Percentiles rank a stretch among this genome's conserved stretches.
Evolutionary conservation across 1,139 yeast species (phyloP).

Genomic region (Zygosaccharomyces pseudobailii): DNA sequence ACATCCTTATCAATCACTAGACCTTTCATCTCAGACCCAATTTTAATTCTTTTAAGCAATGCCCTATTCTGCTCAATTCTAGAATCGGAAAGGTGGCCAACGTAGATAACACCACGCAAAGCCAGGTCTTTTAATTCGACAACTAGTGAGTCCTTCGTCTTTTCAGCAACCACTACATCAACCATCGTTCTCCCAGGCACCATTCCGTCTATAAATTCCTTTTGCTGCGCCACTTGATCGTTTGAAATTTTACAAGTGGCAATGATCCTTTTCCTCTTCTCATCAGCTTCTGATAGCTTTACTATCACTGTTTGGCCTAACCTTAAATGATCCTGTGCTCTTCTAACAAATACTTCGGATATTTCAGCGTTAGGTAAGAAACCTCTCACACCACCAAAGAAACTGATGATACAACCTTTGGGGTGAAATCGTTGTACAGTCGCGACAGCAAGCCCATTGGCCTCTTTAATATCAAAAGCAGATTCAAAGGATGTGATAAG

Average conservation of each 20-base stretch:
- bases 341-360: slow-evolving; percentile 77
- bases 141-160: slow-evolving; percentile 64
- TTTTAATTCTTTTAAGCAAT: slow-evolving; percentile 48
- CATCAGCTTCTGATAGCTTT: slow-evolving; percentile 55
- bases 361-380: slow-evolving; percentile 84
- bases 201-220: slow-evolving; percentile 45
- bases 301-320: slow-evolving; percentile 83
- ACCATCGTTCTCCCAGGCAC: slow-evolving; percentile 61
- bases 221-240: slow-evolving; percentile 48
- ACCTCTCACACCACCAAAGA: slow-evolving; percentile 74
- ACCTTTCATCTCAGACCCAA: slow-evolving; percentile 57
- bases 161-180: slow-evolving; percentile 64
- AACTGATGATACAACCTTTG: slow-evolving; percentile 76
- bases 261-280: slow-evolving; percentile 50
- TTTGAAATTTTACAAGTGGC: slow-evolving; percentile 72
- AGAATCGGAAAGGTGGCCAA: slow-evolving; percentile 74
- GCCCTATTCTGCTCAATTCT: slow-evolving; percentile 70
- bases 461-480: slow-evolving; percentile 35
- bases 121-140: slow-evolving; percentile 55
- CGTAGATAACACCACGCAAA: slow-evolving; percentile 65
- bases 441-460: slow-evolving; percentile 66
- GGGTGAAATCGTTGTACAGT: slow-evolving; percentile 69
- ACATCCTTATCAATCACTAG: slow-evolving; percentile 66
- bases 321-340: slow-evolving; percentile 72
- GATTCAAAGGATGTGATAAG: slow-evolving; percentile 42